Evolutionary conservation across 495 filamentous ascomycete genomes (phyloP).

Genomic region (Tuber calosporum): DNA sequence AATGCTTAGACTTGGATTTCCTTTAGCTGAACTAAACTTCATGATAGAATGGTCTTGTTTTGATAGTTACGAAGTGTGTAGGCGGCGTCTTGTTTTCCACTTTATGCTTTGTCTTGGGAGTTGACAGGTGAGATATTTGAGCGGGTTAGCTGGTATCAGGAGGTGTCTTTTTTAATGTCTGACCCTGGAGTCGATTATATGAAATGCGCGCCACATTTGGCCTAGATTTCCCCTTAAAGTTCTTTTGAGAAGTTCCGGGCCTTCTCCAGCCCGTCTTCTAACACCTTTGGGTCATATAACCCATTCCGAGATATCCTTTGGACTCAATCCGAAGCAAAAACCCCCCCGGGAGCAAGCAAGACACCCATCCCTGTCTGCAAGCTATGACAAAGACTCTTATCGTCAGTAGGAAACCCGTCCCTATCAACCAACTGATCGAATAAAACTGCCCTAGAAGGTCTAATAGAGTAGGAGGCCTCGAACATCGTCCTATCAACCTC

Average conservation of each 20-base stretch:
- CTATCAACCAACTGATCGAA: conserved; percentile 62
- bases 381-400: conserved; percentile 62
- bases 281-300: conserved; percentile 65
- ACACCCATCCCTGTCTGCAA: conserved; percentile 64
- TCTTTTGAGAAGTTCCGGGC: conserved; percentile 58
- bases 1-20: neutral
- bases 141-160: neutral
- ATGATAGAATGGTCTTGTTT: conserved; percentile 4
- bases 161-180: neutral
- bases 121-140: neutral
- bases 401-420: conserved; percentile 59
- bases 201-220: neutral
- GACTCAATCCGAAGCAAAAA: conserved; percentile 68
- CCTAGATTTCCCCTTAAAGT: conserved; percentile 12
- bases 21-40: neutral
- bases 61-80: neutral
- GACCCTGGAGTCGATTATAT: neutral
- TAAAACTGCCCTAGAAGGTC: conserved; percentile 73
- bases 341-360: conserved; percentile 70
- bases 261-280: conserved; percentile 59
- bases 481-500: conserved; percentile 56
- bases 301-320: conserved; percentile 69
- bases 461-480: conserved; percentile 57
- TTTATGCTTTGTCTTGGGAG: neutral
- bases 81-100: neutral